phyloP scores from a whole-genome alignment of 2,329 filamentous ascomycete species.

The Erysiphe pisi region DNA sequence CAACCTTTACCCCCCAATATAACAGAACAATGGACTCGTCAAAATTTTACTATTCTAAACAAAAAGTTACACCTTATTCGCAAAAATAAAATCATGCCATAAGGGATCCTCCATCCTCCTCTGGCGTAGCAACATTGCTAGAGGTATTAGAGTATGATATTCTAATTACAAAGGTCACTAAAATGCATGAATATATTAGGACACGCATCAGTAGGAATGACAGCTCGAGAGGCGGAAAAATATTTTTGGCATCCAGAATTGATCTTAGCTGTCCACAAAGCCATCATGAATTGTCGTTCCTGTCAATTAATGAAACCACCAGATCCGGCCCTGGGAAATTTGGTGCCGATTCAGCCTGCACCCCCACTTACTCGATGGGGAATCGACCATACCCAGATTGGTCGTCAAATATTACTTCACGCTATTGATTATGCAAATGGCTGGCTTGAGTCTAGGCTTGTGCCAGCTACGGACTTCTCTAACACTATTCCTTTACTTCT shows the following conservation, averaged over 20 bases:
- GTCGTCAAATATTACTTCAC: no score
- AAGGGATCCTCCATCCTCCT: background rate
- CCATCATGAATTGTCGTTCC: background rate
- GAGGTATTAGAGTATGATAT: background rate
- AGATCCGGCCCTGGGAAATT: no score
- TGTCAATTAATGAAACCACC: no score
- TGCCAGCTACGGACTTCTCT: no score
- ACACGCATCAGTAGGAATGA: background rate
- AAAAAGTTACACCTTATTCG: background rate
- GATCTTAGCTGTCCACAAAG: background rate
- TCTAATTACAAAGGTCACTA: background rate
- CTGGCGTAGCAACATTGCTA: background rate
- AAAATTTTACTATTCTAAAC: background rate
- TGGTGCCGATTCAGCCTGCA: no score
- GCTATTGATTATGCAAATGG: no score
- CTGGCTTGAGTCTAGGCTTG: no score
- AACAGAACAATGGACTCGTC: background rate
- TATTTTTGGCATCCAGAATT: background rate
- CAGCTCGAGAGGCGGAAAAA: background rate
- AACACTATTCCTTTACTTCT: background rate
- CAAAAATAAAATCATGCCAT: background rate
- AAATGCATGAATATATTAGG: background rate
- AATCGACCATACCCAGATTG: no score
- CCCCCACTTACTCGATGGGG: no score
- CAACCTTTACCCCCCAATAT: background rate